These are phyloP conservation scores for Auricularia sp. DNA, from an alignment of 768 basidiomycete genomes.

Conservation along the genomic window DNA sequence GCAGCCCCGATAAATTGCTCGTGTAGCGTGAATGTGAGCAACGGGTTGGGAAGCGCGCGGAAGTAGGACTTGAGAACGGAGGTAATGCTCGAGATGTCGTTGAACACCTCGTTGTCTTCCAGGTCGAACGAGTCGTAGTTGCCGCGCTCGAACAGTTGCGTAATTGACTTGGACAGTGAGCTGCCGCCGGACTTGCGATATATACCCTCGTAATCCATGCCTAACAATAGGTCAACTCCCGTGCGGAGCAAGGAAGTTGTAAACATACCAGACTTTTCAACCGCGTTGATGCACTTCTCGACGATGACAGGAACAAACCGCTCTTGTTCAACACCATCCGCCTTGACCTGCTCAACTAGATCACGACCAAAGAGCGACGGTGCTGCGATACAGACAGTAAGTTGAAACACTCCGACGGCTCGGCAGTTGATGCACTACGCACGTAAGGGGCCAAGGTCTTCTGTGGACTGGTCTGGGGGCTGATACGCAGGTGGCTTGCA, in stretches of 20 bases:
- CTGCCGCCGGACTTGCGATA: conserved; percentile 97
- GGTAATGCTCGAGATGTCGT: conserved; percentile 94
- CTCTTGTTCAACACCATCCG: conserved; percentile 50
- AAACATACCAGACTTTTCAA: conserved; percentile 69
- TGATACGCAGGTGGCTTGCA: conserved; percentile 35
- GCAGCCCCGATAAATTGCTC: conserved; percentile 80
- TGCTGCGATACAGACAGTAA: conserved; percentile 29
- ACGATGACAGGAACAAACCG: conserved; percentile 75
- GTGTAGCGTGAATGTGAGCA: conserved; percentile 85
- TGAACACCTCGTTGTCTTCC: conserved; percentile 78
- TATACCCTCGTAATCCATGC: conserved; percentile 93
- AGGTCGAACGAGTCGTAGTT: conserved; percentile 87
- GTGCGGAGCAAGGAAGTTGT: not conserved
- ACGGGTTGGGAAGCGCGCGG: conserved; percentile 80
- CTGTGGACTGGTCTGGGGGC: conserved; percentile 19
- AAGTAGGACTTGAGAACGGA: conserved; percentile 96
- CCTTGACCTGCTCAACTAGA: conserved; percentile 70
- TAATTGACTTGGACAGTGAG: conserved; percentile 85
- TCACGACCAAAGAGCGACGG: conserved; percentile 92
- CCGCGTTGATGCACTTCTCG: conserved; percentile 91
- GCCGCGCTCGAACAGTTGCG: conserved; percentile 87
- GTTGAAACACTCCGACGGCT: not conserved
- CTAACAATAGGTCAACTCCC: conserved; percentile 27
- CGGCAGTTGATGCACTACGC: conserved; percentile 12
- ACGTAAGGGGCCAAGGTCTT: conserved; percentile 24